A percentile compares a stretch with the other conserved stretches of the same genome.
phyloP scores from a whole-genome alignment of 2,329 filamentous ascomycete genomes.

The Ophiostoma tasmaniense region DNA sequence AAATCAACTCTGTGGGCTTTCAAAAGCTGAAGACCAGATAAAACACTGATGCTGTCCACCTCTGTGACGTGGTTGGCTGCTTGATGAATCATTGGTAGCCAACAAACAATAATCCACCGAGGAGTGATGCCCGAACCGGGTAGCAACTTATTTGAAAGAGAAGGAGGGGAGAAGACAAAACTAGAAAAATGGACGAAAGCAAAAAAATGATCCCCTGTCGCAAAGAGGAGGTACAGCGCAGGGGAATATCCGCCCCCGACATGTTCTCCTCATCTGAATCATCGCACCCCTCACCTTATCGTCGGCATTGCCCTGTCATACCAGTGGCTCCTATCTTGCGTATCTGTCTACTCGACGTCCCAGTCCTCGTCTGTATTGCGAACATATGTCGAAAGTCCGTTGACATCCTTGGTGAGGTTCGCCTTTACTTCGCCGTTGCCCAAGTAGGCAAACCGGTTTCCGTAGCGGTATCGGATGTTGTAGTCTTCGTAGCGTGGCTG shows the following conservation, averaged over 20 bases:
- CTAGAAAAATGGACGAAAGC: background rate
- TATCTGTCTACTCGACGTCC: constrained; percentile 32
- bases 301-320: background rate
- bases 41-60: background rate
- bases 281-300: background rate
- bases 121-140: background rate
- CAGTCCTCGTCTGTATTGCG: constrained; percentile 36
- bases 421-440: constrained; percentile 39
- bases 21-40: background rate
- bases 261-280: background rate
- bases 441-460: constrained; percentile 33
- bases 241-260: background rate
- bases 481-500: constrained; percentile 18
- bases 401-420: constrained; percentile 31
- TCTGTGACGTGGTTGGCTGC: background rate
- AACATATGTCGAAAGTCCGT: constrained; percentile 37
- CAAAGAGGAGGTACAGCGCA: background rate
- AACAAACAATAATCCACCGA: background rate
- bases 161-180: background rate
- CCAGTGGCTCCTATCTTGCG: background rate
- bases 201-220: background rate
- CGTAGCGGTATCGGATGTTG: constrained; percentile 19
- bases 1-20: background rate
- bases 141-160: background rate
- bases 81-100: background rate